These are phyloP conservation scores for Phytophthora ramorum DNA, from an alignment of 352 stramenopile genomes.

Conservation along the genomic window DNA sequence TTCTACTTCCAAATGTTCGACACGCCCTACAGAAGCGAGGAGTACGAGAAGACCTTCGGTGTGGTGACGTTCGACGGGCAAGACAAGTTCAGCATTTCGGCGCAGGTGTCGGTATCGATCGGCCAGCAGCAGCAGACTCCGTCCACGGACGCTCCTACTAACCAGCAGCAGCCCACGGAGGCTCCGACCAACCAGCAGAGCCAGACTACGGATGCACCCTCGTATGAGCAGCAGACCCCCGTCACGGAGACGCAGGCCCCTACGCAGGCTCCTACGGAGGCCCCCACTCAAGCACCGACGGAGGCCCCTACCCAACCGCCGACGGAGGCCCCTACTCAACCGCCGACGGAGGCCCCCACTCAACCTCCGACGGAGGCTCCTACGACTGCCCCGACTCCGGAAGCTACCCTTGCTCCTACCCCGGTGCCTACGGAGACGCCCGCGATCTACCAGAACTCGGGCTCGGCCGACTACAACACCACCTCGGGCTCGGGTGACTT, in stretches of 20 bases:
- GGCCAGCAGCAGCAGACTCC: conserved; percentile 14
- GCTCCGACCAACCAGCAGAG: conserved; percentile 1
- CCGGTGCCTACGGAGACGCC: conserved; percentile 24
- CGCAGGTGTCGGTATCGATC: conserved; percentile 30
- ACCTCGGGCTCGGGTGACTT: conserved; percentile 7
- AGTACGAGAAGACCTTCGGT: conserved; percentile 57
- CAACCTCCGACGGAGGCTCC: conserved; percentile 10
- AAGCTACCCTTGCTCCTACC: conserved; percentile 6
- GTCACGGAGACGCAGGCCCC: neutral
- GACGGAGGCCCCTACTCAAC: neutral
- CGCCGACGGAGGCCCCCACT: conserved; percentile 1
- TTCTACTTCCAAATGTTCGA: conserved; percentile 84
- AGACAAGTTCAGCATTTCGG: conserved; percentile 57
- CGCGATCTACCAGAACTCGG: conserved; percentile 22
- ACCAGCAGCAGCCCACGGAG: conserved; percentile 6
- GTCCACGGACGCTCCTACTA: conserved; percentile 6
- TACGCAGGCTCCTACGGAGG: neutral
- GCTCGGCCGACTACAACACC: conserved; percentile 24
- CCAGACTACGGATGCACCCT: conserved; percentile 4
- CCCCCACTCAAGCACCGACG: neutral
- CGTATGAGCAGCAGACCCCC: neutral
- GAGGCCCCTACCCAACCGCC: neutral
- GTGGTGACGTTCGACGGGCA: conserved; percentile 35
- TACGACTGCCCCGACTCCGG: conserved; percentile 10
- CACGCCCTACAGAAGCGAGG: conserved; percentile 41